Conservation (phyloP, 305 asterid genomes). For the Withania somnifera region DNA sequence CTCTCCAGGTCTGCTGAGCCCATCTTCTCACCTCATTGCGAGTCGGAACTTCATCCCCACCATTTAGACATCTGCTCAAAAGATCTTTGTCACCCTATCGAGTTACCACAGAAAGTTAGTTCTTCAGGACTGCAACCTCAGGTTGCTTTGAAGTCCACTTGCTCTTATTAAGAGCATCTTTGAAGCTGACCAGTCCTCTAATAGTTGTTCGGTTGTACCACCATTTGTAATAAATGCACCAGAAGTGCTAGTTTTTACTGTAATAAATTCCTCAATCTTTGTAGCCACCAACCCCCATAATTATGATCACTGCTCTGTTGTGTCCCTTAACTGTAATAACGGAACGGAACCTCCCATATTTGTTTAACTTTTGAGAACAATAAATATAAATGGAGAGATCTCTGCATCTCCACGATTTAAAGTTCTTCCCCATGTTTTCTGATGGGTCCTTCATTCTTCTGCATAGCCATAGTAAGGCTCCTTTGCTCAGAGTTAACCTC, state of each 20-base stretch:
- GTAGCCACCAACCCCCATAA: not conserved
- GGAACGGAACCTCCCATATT: not conserved
- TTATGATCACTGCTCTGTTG: not conserved
- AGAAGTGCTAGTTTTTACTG: not conserved
- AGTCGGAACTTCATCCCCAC: not conserved
- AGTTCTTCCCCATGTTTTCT: not conserved
- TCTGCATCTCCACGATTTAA: not conserved
- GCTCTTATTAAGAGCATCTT: not conserved
- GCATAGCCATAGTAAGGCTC: not conserved
- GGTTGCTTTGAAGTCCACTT: not conserved
- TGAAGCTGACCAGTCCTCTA: not conserved
- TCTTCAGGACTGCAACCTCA: not conserved
- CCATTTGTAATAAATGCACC: not conserved
- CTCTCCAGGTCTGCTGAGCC: not conserved
- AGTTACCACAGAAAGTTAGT: not conserved
- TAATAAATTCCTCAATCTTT: not conserved
- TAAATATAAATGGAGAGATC: not conserved
- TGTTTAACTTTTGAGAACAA: not conserved
- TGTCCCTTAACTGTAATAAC: not conserved
- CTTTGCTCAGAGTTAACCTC: not conserved
- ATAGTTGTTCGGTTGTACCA: not conserved
- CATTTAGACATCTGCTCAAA: no score
- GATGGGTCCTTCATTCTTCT: not conserved
- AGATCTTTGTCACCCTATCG: not conserved
- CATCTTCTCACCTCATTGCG: not conserved